Conservation (phyloP, 2,329 filamentous ascomycete genomes). For the Aspergillus chevalieri region DNA sequence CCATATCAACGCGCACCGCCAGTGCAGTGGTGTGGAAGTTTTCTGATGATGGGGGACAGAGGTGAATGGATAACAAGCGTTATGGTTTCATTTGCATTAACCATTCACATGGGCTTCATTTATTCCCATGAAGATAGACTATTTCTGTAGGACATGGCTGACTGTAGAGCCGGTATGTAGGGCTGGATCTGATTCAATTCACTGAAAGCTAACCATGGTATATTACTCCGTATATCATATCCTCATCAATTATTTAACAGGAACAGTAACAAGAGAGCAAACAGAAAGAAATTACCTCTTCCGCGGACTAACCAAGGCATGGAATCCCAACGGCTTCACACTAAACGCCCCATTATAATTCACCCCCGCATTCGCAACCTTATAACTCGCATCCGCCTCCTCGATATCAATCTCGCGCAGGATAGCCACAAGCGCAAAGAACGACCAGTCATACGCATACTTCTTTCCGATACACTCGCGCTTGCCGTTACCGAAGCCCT, state of each 20-base stretch:
- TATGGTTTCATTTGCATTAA: too few species aligned
- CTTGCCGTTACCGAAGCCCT: constrained; percentile 67
- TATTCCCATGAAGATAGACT: too few species aligned
- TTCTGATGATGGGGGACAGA: too few species aligned
- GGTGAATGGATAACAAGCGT: too few species aligned
- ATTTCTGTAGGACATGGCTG: too few species aligned
- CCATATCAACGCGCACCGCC: too few species aligned
- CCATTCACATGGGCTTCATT: too few species aligned
- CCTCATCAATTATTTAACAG: not conserved
- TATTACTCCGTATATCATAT: not conserved
- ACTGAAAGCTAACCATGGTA: not conserved
- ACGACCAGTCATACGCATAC: constrained; percentile 69
- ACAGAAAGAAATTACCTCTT: not conserved
- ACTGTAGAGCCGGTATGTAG: too few species aligned
- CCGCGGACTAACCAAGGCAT: not conserved
- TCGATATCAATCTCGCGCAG: constrained; percentile 66
- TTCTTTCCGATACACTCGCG: constrained; percentile 64
- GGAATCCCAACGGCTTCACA: constrained; percentile 36
- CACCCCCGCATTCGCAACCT: constrained; percentile 22
- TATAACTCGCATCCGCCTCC: constrained; percentile 50
- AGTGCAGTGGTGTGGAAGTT: too few species aligned
- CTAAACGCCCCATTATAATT: constrained; percentile 49
- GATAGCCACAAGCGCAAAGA: constrained; percentile 56
- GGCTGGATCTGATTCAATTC: too few species aligned
- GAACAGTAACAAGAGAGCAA: not conserved